phyloP scores from a whole-genome alignment of 495 filamentous ascomycete genomes.

The Xylona heveae region DNA sequence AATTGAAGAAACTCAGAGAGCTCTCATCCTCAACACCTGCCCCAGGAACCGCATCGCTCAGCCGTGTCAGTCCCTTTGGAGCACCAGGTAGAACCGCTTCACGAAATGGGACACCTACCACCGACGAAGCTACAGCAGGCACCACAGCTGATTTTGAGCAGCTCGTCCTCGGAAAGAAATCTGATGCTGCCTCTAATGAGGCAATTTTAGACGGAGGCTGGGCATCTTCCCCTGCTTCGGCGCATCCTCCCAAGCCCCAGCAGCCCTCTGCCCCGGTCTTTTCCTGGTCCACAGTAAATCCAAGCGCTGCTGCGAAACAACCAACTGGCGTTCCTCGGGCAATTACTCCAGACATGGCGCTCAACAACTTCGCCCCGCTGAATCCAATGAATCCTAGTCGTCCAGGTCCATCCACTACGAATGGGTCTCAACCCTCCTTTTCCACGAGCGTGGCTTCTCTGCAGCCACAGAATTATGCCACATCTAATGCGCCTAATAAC shows the following conservation, averaged over 20 bases:
- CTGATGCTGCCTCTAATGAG: constrained; percentile 10
- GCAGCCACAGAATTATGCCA: constrained; percentile 2
- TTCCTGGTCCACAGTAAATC: constrained; percentile 35
- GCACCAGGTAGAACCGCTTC: no score
- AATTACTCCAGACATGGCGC: constrained; percentile 26
- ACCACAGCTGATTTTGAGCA: constrained; percentile 61
- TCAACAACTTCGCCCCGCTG: constrained; percentile 23
- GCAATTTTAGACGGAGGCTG: constrained; percentile 15
- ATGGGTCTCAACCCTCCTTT: neutral
- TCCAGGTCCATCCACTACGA: no score
- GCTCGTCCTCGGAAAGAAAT: constrained; percentile 53
- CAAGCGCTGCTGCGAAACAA: constrained; percentile 17
- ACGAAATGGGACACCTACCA: constrained; percentile 24
- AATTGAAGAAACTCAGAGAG: constrained; percentile 69
- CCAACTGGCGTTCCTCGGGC: constrained; percentile 21
- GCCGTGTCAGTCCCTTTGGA: constrained; percentile 40
- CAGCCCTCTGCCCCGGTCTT: constrained; percentile 25
- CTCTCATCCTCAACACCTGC: constrained; percentile 26
- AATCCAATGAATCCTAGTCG: constrained; percentile 19
- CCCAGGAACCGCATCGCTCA: constrained; percentile 12
- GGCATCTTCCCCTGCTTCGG: constrained; percentile 13
- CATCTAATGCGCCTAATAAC: neutral
- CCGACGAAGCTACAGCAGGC: constrained; percentile 22
- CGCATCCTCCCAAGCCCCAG: constrained; percentile 7
- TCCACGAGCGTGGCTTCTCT: constrained; percentile 2